These are phyloP conservation scores for Hypholoma sublateritium DNA, from an alignment of 768 basidiomycete genomes.

Conservation along the genomic window DNA sequence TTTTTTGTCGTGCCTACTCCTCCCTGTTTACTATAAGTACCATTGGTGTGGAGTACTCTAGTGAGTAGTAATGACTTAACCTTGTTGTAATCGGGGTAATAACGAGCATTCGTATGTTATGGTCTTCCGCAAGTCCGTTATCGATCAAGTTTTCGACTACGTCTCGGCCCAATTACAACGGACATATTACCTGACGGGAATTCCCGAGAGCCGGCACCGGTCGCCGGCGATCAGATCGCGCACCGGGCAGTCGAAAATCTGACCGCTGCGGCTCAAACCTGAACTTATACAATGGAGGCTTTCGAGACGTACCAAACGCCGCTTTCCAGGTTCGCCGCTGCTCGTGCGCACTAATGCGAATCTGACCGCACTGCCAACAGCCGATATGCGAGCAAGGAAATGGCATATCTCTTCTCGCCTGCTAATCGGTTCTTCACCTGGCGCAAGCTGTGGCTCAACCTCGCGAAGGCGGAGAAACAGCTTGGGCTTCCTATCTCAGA, in stretches of 20 bases:
- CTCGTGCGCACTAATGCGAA: background rate
- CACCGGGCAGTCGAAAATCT: background rate
- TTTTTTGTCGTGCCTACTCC: too few relatives aligned
- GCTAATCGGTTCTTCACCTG: slow-evolving; percentile 93
- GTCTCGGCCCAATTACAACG: too few relatives aligned
- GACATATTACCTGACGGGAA: too few relatives aligned
- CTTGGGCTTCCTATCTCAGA: slow-evolving; percentile 89
- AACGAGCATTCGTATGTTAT: too few relatives aligned
- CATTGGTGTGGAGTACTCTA: too few relatives aligned
- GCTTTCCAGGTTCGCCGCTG: slow-evolving; percentile 64
- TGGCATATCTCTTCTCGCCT: slow-evolving; percentile 96
- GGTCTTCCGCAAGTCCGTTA: too few relatives aligned
- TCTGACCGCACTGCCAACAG: slow-evolving; percentile 37
- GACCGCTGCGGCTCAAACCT: background rate
- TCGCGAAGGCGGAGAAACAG: slow-evolving; percentile 95
- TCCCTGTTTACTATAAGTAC: too few relatives aligned
- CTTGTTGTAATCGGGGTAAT: background rate
- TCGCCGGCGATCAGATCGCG: background rate
- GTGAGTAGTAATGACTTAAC: too few relatives aligned
- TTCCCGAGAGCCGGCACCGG: background rate
- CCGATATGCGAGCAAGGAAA: slow-evolving; percentile 99
- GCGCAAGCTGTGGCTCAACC: slow-evolving; percentile 93
- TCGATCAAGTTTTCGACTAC: too few relatives aligned
- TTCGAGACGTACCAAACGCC: slow-evolving; percentile 81
- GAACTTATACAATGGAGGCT: slow-evolving; percentile 49